Conservation (phyloP, 2,329 filamentous ascomycete species). For the Trichoderma lentiforme region DNA sequence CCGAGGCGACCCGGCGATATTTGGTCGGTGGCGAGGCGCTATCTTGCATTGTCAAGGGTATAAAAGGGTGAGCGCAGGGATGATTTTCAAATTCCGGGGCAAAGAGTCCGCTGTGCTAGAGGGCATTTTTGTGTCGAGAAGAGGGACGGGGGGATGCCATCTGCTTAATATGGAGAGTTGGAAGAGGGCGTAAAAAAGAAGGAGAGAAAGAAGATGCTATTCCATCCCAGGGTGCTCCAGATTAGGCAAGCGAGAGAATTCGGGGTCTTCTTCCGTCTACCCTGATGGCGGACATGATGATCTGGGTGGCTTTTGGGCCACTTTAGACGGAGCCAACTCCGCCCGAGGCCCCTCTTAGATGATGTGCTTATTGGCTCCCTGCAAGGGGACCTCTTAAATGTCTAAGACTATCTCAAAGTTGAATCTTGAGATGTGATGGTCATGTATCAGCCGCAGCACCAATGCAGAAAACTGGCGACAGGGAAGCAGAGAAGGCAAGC, state of each 20-base stretch:
- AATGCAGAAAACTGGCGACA: background rate
- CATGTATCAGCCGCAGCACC: background rate
- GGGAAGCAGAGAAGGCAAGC: background rate
- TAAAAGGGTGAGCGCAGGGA: background rate
- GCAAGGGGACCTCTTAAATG: conserved; percentile 4
- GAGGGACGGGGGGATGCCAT: background rate
- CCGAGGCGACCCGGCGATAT: background rate
- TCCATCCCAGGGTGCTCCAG: background rate
- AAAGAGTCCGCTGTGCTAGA: background rate
- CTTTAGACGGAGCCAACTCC: background rate
- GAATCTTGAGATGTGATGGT: conserved; percentile 5
- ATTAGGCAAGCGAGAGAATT: background rate
- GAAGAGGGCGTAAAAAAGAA: background rate
- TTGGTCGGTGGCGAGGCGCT: background rate
- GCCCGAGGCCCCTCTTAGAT: conserved; percentile 3
- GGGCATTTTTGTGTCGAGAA: background rate
- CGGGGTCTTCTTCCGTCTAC: background rate
- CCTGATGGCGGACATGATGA: background rate
- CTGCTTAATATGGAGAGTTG: background rate
- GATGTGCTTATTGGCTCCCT: background rate
- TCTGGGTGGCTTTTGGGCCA: background rate
- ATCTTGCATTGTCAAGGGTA: background rate
- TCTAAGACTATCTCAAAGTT: background rate
- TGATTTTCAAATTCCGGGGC: background rate
- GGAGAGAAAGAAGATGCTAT: background rate